Base-by-base conservation (phyloP, 2,329 filamentous ascomycete genomes). In the Pseudogymnoascus sp. region DNA sequence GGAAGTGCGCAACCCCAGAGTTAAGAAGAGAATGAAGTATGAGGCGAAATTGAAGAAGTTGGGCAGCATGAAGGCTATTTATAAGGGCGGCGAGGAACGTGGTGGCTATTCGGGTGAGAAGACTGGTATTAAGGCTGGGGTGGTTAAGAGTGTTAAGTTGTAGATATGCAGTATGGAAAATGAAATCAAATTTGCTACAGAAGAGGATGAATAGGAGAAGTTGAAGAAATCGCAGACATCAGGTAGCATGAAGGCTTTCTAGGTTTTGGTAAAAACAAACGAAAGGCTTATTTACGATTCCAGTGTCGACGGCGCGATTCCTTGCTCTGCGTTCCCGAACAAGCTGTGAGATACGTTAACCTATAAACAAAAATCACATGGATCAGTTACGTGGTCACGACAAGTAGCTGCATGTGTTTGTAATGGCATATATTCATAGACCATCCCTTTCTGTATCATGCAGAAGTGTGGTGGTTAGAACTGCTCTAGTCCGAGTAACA, bases 21-120 rank as follows among this genome's bases (percentile, higher is more conserved):
- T 97, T 66, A 99, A 97, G 88, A 97, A 97, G 88, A 86, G 91
- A 76, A 91, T 91, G 85, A 92, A 91, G 84, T 99, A 85, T 74
- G 92, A 95, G 72, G 88, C 92, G 75, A 97, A 96, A 83, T 89
- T 93, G 84, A 97, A 97, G 89, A 97, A 97, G 82, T 77, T 97
- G 71, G 85, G 84, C 70, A 93, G 88, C 72, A 90, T 92, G 79
- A 90, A 89, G 78, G 84, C 89, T 7, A 81, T 90, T 11, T 97
- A 92, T 78, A 90, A 92, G 75, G 90, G 90, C 67, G 89, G 90
- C 64, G 86, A 95, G 77, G 86, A 89, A 68, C 84, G 84, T 71
- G 89, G 91, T 70, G 89, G 92, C 60, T 99, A 99, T 78, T 84
- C 84, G 66, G 94, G 94, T 77, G 94, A 97, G 75, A 77, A 89